Base-by-base conservation (phyloP, 2,329 filamentous ascomycete species). In the Fusarium torulosum region DNA sequence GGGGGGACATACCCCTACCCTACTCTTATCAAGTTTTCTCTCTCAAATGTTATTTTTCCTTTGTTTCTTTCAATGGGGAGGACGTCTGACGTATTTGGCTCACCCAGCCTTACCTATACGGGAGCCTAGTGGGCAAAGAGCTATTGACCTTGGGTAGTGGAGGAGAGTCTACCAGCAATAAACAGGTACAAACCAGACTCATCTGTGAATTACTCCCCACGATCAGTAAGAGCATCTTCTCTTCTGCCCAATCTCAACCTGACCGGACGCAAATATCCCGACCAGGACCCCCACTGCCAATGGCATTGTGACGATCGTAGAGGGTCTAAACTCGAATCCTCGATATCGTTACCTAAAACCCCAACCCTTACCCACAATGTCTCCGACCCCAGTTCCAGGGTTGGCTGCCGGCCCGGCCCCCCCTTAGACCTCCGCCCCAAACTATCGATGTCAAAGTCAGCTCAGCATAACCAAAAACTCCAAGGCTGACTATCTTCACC, bases 361-460 rank as follows among this genome's bases (percentile, higher is more conserved):
- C 64, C 63, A 49, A 40, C 35, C 51, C 59, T 63, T 63, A 63
- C 52, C 60, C 60, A 59, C 59, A 59, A 27, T 37, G 37, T 54
- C 58, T 49, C 58, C 37, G 38, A 46, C 25, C 45, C 45, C 44
- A 44, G 29, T 33, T 33, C 29, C 25, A 25, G 25, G 60, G 67
- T 62, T 55, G 67, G 67, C 57, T 71, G 59, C 68, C 70, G 68
- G 63, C 35, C 70, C 70, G 67, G 53, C 59, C 65, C 53, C 53
- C 14, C 46, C 50, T 42, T 46, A 52, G 59, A 43, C 46, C 43
- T 43, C 35, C 31, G 33, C 44, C 42, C 33, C 21, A 33, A 54
- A 23, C n/a, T 51, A 11, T 25, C 52, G 27, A 31, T 20, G 29
- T 31, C 27, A 5, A 20, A 33, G 40, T 27, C 25, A 27, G 23